Conservation (phyloP, 768 basidiomycete species). For the Strobilomyces echinocephalus region DNA sequence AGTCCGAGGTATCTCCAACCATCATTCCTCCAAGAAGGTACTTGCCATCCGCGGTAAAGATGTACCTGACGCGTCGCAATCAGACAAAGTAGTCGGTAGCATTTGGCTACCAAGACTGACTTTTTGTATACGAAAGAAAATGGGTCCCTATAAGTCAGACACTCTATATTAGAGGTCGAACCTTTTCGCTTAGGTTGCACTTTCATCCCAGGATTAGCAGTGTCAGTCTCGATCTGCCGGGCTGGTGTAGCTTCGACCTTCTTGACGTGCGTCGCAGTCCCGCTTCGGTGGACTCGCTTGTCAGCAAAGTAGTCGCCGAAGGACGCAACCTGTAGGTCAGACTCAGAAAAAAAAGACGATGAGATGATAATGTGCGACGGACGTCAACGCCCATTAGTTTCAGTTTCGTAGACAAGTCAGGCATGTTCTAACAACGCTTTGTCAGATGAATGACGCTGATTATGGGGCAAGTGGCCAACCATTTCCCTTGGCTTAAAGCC, state of each 20-base stretch:
- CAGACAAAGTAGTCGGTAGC: not conserved
- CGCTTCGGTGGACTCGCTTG: slow-evolving; percentile 27
- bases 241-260: not conserved
- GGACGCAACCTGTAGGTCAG: slow-evolving; percentile 44
- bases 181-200: not conserved
- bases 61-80: slow-evolving; percentile 36
- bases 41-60: slow-evolving; percentile 68
- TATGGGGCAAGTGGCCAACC: slow-evolving; percentile 21
- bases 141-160: slow-evolving; percentile 66
- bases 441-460: not conserved
- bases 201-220: not conserved
- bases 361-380: slow-evolving; percentile 5
- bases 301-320: slow-evolving; percentile 75
- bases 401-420: slow-evolving; percentile 68
- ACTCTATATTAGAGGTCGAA: slow-evolving; percentile 26
- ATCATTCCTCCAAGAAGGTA: slow-evolving; percentile 74
- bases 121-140: slow-evolving; percentile 73
- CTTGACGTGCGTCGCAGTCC: not conserved
- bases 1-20: slow-evolving; percentile 70
- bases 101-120: slow-evolving; percentile 12
- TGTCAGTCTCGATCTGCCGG: slow-evolving; percentile 22
- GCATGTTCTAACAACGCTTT: slow-evolving; percentile 38
- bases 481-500: slow-evolving; percentile 41
- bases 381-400: slow-evolving; percentile 55
- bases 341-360: not conserved